These are phyloP conservation scores for Silene coronaria DNA, from an alignment of 179 eudicot species.

Conservation along the genomic window DNA sequence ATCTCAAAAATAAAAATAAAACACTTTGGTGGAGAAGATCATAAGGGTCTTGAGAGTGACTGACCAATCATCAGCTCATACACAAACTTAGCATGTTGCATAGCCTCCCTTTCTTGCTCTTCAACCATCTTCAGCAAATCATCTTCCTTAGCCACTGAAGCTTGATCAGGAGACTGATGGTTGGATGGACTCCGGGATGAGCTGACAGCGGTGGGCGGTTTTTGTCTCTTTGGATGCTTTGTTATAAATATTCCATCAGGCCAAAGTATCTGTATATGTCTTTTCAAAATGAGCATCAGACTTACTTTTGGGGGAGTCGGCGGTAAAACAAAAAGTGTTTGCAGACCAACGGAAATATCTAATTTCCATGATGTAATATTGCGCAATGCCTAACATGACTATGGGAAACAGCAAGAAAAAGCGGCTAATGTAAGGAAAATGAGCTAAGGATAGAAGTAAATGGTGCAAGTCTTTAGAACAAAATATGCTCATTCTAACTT, in stretches of 20 bases:
- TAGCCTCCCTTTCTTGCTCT: slow-evolving; percentile 63
- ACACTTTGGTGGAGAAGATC: background rate
- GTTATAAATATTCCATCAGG: slow-evolving; percentile 96
- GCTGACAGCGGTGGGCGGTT: slow-evolving; percentile 34
- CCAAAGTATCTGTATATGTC: slow-evolving; percentile 69
- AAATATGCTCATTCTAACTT: background rate
- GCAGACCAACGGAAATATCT: background rate
- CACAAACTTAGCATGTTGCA: slow-evolving; percentile 75
- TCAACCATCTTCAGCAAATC: slow-evolving; percentile 40
- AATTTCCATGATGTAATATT: background rate
- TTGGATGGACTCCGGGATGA: slow-evolving; percentile 38
- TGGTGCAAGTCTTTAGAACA: background rate
- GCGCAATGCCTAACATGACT: background rate
- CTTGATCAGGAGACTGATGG: slow-evolving; percentile 37
- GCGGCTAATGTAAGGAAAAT: background rate
- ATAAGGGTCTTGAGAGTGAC: slow-evolving; percentile 6
- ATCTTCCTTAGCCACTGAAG: slow-evolving; percentile 45
- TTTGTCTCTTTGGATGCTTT: slow-evolving; percentile 73
- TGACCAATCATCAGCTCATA: slow-evolving; percentile 90
- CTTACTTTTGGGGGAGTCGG: background rate
- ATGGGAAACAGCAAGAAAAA: background rate
- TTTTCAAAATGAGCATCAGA: background rate
- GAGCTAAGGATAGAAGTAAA: background rate
- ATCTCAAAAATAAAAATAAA: background rate
- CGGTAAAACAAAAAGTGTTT: background rate